Percentiles rank a stretch among this genome's conserved stretches.
phyloP scores from a whole-genome alignment of 1,139 yeast genomes.

The Scheffersomyces insectosa region DNA sequence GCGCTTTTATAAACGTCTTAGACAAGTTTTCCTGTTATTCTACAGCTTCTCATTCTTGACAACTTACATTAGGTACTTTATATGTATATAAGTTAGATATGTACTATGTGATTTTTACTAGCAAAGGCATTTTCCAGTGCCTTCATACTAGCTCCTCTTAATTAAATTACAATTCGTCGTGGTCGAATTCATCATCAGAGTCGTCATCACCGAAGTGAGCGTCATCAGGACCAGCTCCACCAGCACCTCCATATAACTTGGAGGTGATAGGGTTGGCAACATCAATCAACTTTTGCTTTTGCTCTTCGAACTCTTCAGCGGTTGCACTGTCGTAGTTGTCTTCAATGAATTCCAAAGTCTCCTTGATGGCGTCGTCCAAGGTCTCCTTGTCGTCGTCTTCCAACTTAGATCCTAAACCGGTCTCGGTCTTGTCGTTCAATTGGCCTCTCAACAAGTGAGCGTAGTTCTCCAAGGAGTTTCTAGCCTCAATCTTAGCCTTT shows the following conservation, averaged over 20 bases:
- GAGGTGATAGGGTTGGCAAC: constrained; percentile 92
- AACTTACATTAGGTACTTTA: too few relatives aligned
- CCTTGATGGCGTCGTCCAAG: constrained; percentile 83
- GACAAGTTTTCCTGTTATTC: too few relatives aligned
- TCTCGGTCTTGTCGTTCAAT: constrained; percentile 60
- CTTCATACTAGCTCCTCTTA: too few relatives aligned
- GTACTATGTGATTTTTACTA: too few relatives aligned
- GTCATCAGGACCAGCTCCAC: constrained; percentile 42
- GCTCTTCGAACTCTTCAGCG: constrained; percentile 91
- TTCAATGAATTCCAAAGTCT: constrained; percentile 83
- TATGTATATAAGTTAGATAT: too few relatives aligned
- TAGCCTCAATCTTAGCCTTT: constrained; percentile 73
- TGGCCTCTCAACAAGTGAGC: constrained; percentile 52
- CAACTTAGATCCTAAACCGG: constrained; percentile 71
- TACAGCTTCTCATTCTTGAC: too few relatives aligned
- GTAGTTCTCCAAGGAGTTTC: constrained; percentile 52
- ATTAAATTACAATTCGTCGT: constrained; percentile 44
- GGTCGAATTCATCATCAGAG: constrained; percentile 65
- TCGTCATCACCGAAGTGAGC: constrained; percentile 57
- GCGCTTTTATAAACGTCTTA: too few relatives aligned
- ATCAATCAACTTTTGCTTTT: constrained; percentile 80
- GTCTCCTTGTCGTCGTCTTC: constrained; percentile 93
- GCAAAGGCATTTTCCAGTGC: too few relatives aligned
- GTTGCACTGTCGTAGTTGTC: constrained; percentile 88
- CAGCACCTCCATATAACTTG: constrained; percentile 74